A percentile compares a stretch with the other conserved stretches of the same genome.
phyloP scores from a whole-genome alignment of 1,284 basidiomycete species.

The Naganishia sp. region DNA sequence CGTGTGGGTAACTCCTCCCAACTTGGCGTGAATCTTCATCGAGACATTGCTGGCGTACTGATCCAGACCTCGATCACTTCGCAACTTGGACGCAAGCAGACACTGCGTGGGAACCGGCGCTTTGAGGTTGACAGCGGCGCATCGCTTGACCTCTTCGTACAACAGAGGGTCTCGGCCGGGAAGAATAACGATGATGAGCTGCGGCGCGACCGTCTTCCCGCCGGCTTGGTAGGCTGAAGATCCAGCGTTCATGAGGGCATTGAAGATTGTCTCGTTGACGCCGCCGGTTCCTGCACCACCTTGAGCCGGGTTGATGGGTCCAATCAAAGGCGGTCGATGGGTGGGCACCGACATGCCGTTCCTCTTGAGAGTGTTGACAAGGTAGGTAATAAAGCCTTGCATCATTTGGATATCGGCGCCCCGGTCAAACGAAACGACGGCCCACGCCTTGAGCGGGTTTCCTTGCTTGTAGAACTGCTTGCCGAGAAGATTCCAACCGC shows the following conservation, averaged over 20 bases:
- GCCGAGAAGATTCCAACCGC: slow-evolving; percentile 43
- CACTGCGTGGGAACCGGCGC: slow-evolving; percentile 50
- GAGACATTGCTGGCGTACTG: slow-evolving; percentile 53
- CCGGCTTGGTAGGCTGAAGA: slow-evolving; percentile 43
- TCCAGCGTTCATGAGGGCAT: slow-evolving; percentile 17
- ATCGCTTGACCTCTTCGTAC: slow-evolving; percentile 56
- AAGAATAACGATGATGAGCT: slow-evolving; percentile 50
- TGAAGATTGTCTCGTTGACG: slow-evolving; percentile 20
- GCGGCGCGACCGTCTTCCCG: slow-evolving; percentile 40
- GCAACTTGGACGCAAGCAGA: slow-evolving; percentile 50
- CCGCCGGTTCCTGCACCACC: slow-evolving; percentile 9
- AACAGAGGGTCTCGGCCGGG: slow-evolving; percentile 46
- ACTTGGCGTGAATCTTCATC: slow-evolving; percentile 56
- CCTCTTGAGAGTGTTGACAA: slow-evolving; percentile 37
- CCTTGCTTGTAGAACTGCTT: slow-evolving; percentile 44
- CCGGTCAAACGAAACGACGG: slow-evolving; percentile 47
- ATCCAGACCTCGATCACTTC: slow-evolving; percentile 46
- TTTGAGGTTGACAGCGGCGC: slow-evolving; percentile 43
- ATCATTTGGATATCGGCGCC: slow-evolving; percentile 40
- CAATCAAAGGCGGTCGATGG: slow-evolving; percentile 38
- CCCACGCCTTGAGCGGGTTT: slow-evolving; percentile 49
- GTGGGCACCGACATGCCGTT: slow-evolving; percentile 44
- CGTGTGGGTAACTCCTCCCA: slow-evolving; percentile 56
- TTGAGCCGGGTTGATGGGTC: slow-evolving; percentile 41
- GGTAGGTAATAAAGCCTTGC: slow-evolving; percentile 41